A percentile compares a stretch with the other conserved stretches of the same genome.
Conservation (phyloP, 2,329 filamentous ascomycete genomes). For the Albophoma yamanashiensis region DNA sequence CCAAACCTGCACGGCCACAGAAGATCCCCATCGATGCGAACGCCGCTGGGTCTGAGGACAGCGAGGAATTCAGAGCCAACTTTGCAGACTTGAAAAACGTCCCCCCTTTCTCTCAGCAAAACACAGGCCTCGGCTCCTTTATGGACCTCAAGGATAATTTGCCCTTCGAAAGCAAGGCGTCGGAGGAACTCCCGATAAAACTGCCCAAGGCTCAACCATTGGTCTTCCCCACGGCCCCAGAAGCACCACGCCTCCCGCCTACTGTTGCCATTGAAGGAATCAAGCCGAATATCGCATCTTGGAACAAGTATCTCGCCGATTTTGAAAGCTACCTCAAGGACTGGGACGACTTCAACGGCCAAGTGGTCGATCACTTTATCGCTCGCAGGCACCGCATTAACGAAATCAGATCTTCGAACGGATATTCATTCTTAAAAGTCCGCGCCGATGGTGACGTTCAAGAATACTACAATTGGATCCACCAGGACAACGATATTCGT, state of each 20-base stretch:
- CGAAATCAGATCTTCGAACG: slow-evolving; percentile 27
- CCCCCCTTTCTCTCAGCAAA: slow-evolving; percentile 39
- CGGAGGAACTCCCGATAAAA: slow-evolving; percentile 27
- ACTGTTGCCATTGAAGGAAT: slow-evolving; percentile 30
- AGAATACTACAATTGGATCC: slow-evolving; percentile 49
- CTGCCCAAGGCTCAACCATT: slow-evolving; percentile 23
- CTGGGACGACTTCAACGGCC: slow-evolving; percentile 38
- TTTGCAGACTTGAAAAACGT: slow-evolving; percentile 45
- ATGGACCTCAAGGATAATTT: slow-evolving; percentile 44
- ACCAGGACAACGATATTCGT: slow-evolving; percentile 54
- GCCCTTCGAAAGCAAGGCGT: slow-evolving; percentile 44
- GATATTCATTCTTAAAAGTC: slow-evolving; percentile 32
- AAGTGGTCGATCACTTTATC: slow-evolving; percentile 45
- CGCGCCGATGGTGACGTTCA: slow-evolving; percentile 34
- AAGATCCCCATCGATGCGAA: slow-evolving; percentile 19
- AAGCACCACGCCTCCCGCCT: slow-evolving; percentile 36
- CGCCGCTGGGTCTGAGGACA: slow-evolving; percentile 42
- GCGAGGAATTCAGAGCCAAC: slow-evolving; percentile 41
- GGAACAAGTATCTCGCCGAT: slow-evolving; percentile 39
- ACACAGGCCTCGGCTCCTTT: slow-evolving; percentile 40
- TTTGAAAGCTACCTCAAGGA: slow-evolving; percentile 43
- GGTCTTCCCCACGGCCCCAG: slow-evolving; percentile 36
- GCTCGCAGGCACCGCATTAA: slow-evolving; percentile 36
- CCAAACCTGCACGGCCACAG: slow-evolving; percentile 7
- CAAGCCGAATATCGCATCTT: slow-evolving; percentile 30